Percentiles rank a stretch among this genome's conserved stretches.
Conservation (phyloP, 768 basidiomycete species). For the Basidioascus undulatus region DNA sequence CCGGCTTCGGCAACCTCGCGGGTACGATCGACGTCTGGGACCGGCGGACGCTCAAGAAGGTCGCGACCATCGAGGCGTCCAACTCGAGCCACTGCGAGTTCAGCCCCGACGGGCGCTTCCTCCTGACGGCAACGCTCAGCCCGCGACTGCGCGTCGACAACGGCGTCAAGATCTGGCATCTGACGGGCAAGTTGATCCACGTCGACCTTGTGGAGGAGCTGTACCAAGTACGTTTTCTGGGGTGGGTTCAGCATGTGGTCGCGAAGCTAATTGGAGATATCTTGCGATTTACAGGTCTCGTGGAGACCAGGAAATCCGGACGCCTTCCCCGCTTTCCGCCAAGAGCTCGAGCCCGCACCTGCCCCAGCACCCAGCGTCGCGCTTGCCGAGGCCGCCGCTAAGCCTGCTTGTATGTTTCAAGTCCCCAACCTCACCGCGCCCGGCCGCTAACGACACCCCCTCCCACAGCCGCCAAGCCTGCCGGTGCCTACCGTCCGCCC, state of each 20-base stretch:
- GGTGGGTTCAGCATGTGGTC: neutral
- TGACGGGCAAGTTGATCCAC: constrained; percentile 64
- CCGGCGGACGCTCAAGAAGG: constrained; percentile 56
- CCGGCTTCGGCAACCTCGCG: constrained; percentile 89
- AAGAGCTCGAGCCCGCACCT: constrained; percentile 41
- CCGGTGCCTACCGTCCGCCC: constrained; percentile 72
- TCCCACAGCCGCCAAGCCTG: constrained; percentile 31
- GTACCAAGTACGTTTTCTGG: constrained; percentile 52
- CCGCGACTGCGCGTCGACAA: constrained; percentile 92
- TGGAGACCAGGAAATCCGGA: constrained; percentile 60
- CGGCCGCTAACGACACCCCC: neutral
- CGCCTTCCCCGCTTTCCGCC: constrained; percentile 39
- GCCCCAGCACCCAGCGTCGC: constrained; percentile 30
- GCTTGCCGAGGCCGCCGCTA: constrained; percentile 21
- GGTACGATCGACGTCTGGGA: constrained; percentile 86
- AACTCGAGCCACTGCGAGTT: constrained; percentile 89
- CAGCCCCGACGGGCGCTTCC: constrained; percentile 77
- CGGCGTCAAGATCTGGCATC: constrained; percentile 89
- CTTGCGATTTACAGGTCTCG: constrained; percentile 20
- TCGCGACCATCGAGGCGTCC: constrained; percentile 58
- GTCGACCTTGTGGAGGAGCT: constrained; percentile 62
- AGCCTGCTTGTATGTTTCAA: constrained; percentile 22
- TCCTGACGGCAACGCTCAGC: constrained; percentile 85
- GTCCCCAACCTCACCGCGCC: no score
- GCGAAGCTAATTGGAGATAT: neutral